These are phyloP conservation scores for Globisporangium echinulatum DNA, from an alignment of 352 stramenopile genomes.

Conservation along the genomic window DNA sequence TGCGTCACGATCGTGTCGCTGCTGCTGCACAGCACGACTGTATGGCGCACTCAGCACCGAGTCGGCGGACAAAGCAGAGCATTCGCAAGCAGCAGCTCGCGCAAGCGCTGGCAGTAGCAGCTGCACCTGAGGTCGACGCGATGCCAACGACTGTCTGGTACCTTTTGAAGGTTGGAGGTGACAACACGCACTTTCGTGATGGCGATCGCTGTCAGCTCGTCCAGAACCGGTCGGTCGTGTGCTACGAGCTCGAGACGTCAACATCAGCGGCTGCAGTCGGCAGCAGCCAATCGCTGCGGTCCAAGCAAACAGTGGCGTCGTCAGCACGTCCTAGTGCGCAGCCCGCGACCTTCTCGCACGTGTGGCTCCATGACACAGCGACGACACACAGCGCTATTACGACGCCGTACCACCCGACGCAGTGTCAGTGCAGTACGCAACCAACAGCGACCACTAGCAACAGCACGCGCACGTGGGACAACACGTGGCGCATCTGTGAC, in stretches of 20 bases:
- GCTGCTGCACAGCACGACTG: background rate
- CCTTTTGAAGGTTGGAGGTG: slow-evolving; percentile 4
- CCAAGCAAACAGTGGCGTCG: too few relatives aligned
- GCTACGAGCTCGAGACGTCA: slow-evolving; percentile 14
- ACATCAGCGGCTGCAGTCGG: background rate
- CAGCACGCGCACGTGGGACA: slow-evolving; percentile 5
- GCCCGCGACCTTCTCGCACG: slow-evolving; percentile 1
- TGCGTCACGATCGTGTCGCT: background rate
- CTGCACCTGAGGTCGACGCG: background rate
- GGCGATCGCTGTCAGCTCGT: slow-evolving; percentile 11
- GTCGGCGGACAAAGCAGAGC: slow-evolving; percentile 1
- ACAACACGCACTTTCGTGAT: slow-evolving; percentile 9
- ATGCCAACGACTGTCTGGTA: slow-evolving; percentile 17
- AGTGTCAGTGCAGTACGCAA: slow-evolving; percentile 1
- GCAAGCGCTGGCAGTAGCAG: background rate
- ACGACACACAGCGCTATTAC: too few relatives aligned
- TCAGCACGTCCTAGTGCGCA: background rate
- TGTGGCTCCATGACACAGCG: slow-evolving; percentile 9
- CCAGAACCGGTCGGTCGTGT: slow-evolving; percentile 17
- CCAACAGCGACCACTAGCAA: too few relatives aligned
- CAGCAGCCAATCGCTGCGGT: background rate
- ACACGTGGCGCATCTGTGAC: slow-evolving; percentile 17
- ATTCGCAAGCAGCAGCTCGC: slow-evolving; percentile 13
- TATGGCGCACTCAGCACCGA: background rate
- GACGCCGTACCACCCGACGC: slow-evolving; percentile 2